Base-by-base conservation (phyloP, 2,329 filamentous ascomycete genomes). In the Fusarium anguioides region DNA sequence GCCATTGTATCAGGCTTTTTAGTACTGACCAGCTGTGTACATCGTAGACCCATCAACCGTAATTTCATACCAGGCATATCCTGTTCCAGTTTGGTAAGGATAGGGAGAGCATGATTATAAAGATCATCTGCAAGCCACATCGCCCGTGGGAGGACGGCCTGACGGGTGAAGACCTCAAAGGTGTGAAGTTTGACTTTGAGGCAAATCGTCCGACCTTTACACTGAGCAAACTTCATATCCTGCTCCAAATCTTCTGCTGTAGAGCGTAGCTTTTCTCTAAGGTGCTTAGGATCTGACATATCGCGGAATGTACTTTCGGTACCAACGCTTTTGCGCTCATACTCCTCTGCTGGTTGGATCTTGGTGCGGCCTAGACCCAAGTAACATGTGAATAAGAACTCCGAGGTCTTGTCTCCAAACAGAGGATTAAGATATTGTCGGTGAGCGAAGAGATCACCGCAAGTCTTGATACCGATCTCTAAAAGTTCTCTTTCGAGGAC, bases 101-200 rank as follows among this genome's bases (percentile, higher is more conserved):
- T 96, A 0, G 94, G 94, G 2, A 97, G 76, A 0, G 93, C 84
- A 72, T 89, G 92, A 51, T 87, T 89, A 79, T 95, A 98, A 6
- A 99, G 80, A 71, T 99, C 96, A 37, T 95, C 90, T 1, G 93
- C 91, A 8, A 85, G 81, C 46, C 80, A 85, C 2, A 97, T 84
- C 0, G 94, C 89, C 67, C 89, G 91, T 0, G 92, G 90, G 4
- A 90, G 86, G 5, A 91, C 87, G 8, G 87, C 86, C 75, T 99
- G 96, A 29, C 96, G 85, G 0, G 94, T 97, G 49, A 93, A 86
- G 20, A 97, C 92, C 77, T 98, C 94, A 72, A 95, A 99, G 0
- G 94, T 97, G 76, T 97, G 93, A 9, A 98, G 81, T 76, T 99
- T 99, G 67, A 97, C 86, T 77, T 99, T 99, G 33, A 99, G 81